Conservation (phyloP, 345 rosid species). For the Hibiscus tridactylites region DNA sequence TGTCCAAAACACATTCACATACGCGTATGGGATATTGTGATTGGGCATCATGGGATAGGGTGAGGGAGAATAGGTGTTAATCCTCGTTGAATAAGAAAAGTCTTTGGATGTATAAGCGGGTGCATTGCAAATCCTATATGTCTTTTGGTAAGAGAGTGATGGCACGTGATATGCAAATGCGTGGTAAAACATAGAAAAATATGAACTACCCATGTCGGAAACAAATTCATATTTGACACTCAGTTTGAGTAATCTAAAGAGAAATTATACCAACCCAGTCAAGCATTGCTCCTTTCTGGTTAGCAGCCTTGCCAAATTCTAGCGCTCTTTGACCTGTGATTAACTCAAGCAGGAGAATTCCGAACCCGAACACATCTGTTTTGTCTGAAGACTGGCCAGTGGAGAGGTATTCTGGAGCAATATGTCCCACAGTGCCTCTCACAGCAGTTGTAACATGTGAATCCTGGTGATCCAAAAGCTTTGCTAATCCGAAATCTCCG, state of each 20-base stretch:
- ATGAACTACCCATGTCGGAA: no score
- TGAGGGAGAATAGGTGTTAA: no score
- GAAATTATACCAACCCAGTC: slow-evolving; percentile 56
- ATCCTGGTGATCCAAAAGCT: slow-evolving; percentile 87
- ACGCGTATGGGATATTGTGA: no score
- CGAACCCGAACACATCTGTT: slow-evolving; percentile 92
- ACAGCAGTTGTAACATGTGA: slow-evolving; percentile 95
- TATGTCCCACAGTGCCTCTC: slow-evolving; percentile 92
- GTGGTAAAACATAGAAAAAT: no score
- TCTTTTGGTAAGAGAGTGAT: no score
- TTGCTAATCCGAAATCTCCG: slow-evolving; percentile 90
- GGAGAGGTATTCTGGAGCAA: slow-evolving; percentile 93
- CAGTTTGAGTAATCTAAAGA: not conserved
- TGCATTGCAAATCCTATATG: no score
- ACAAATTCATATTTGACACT: no score
- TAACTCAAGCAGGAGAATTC: slow-evolving; percentile 80
- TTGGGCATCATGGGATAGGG: no score
- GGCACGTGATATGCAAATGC: no score
- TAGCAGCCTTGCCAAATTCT: slow-evolving; percentile 81
- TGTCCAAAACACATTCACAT: no score
- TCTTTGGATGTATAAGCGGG: no score
- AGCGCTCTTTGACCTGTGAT: slow-evolving; percentile 86
- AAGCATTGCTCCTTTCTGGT: slow-evolving; percentile 89
- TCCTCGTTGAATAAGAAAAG: no score
- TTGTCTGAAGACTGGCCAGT: slow-evolving; percentile 96